These are phyloP conservation scores for Scedosporium minutisporum DNA, from an alignment of 2,329 filamentous ascomycete species.

Conservation along the genomic window DNA sequence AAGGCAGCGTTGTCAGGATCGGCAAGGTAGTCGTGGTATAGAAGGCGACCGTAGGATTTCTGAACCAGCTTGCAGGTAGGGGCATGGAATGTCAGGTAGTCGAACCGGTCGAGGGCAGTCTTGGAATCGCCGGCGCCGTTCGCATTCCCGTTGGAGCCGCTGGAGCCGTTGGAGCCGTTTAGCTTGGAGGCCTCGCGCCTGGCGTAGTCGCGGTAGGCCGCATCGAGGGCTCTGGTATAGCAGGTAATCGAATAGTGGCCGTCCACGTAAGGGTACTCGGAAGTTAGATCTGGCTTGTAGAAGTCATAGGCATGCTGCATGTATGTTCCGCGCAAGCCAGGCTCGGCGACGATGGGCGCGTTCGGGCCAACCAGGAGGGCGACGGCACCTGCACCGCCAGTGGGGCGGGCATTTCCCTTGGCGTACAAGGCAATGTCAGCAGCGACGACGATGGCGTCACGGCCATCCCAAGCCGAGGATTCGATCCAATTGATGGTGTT, in stretches of 20 bases:
- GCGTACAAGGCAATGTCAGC: constrained; percentile 81
- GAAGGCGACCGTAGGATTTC: constrained; percentile 73
- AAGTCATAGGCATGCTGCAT: constrained; percentile 83
- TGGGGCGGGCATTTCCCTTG: constrained; percentile 72
- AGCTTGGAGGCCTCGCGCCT: constrained; percentile 57
- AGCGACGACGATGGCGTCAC: constrained; percentile 69
- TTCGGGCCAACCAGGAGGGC: constrained; percentile 72
- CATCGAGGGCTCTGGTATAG: constrained; percentile 72
- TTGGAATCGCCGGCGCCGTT: constrained; percentile 38
- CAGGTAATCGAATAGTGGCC: constrained; percentile 75
- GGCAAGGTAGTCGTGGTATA: constrained; percentile 77
- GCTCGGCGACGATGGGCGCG: constrained; percentile 66
- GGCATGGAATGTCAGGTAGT: constrained; percentile 74
- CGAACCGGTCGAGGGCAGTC: constrained; percentile 67
- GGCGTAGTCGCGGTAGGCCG: constrained; percentile 72
- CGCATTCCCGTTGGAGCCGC: constrained; percentile 23
- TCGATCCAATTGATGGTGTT: constrained; percentile 80
- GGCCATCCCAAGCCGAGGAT: constrained; percentile 78
- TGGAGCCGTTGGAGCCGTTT: constrained; percentile 36
- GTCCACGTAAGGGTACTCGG: constrained; percentile 79
- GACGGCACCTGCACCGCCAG: constrained; percentile 69
- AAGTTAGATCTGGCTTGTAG: constrained; percentile 81
- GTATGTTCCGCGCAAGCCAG: constrained; percentile 70
- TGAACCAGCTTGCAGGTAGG: constrained; percentile 81
- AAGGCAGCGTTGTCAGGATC: constrained; percentile 60